Evolutionary conservation across 768 basidiomycete species (phyloP), one percentile per base, ranked within the genome.

Genomic region (Mycena alexandri): DNA sequence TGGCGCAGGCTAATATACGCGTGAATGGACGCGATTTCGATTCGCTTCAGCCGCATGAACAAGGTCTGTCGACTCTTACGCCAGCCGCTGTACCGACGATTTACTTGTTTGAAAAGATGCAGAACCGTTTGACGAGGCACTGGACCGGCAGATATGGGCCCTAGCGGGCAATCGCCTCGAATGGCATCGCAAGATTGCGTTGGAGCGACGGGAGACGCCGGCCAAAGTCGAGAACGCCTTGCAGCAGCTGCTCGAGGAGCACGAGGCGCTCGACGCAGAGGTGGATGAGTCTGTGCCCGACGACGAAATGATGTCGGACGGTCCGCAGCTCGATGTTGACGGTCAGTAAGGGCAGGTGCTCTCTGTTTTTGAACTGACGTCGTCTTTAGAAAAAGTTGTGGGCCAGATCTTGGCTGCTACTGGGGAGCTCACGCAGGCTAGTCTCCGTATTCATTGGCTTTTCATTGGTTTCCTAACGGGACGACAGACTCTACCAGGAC

Each of bases 71-170:
- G 7, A 36, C 25, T 44, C 29, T 44, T 17, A 25, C 12, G 5
- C 34, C 5, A n/a, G 56, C 25, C 41, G 25, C 56, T 11, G 52
- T 42, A 36, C 29, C 29, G 29, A 29, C 29, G 29, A 29, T 29
- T 47, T 12, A 56, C 56, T 24, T 67, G 61, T 53, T 46, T 51
- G 53, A 13, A 55, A n/a, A 91, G 89, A 89, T 48, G 87, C 88
- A 71, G 93, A 95, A 73, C 85, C 88, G 4, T 97, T 95, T 76
- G 94, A 97, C 74, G 94, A 97, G 77, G 89, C 87, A 2, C 85
- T 97, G 34, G 95, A 96, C 75, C 81, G 92, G 55, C 87, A 87
- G 48, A 91, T 96, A 52, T 94, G 92, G 91, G 90, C 91, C 0
- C 77, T 95, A 19, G 89, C 91, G 42, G 87, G 91, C 70, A 91